Percentiles rank a stretch among this genome's conserved stretches.
Evolutionary conservation across 1,284 basidiomycete species (phyloP).

Genomic region (Rhodotorula sp.): DNA sequence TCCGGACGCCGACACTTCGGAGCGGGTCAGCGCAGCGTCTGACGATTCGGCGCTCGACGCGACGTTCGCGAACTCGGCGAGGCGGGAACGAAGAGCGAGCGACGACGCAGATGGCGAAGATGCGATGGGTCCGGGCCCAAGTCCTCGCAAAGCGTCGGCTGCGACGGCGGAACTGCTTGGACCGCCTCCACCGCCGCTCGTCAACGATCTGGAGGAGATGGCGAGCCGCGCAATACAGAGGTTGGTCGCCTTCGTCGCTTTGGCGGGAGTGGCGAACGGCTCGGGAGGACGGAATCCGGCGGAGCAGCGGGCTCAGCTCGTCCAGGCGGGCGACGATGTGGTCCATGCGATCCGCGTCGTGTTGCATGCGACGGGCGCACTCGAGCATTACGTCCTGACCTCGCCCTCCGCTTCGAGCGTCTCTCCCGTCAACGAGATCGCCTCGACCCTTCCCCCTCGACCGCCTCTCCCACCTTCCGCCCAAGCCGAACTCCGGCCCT

Average conservation of each 20-base stretch:
- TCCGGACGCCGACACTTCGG: background rate
- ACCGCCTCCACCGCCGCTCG: constrained; percentile 30
- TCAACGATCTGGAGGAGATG: constrained; percentile 32
- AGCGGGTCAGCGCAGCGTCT: constrained; percentile 64
- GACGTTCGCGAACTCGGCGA: constrained; percentile 4
- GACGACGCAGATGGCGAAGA: background rate
- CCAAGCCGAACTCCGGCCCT: constrained; percentile 47
- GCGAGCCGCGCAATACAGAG: constrained; percentile 21
- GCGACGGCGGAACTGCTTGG: constrained; percentile 17
- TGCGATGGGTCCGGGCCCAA: background rate
- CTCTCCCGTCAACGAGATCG: constrained; percentile 26
- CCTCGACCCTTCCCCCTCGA: background rate
- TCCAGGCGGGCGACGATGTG: constrained; percentile 49
- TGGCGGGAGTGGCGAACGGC: background rate
- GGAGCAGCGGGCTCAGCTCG: constrained; percentile 25
- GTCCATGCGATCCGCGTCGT: constrained; percentile 61
- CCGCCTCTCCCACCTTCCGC: constrained; percentile 19
- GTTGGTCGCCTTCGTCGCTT: constrained; percentile 13
- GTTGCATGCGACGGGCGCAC: constrained; percentile 43
- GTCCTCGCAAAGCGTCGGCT: constrained; percentile 4
- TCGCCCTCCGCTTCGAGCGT: constrained; percentile 1
- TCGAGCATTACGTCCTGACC: constrained; percentile 24
- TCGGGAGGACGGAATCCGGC: background rate
- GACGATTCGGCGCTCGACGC: constrained; percentile 51
- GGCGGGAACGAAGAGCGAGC: constrained; percentile 5